A percentile compares a stretch with the other conserved stretches of the same genome.
Evolutionary conservation across 2,329 filamentous ascomycete species (phyloP).

Genomic region (Fusarium veterinarium): DNA sequence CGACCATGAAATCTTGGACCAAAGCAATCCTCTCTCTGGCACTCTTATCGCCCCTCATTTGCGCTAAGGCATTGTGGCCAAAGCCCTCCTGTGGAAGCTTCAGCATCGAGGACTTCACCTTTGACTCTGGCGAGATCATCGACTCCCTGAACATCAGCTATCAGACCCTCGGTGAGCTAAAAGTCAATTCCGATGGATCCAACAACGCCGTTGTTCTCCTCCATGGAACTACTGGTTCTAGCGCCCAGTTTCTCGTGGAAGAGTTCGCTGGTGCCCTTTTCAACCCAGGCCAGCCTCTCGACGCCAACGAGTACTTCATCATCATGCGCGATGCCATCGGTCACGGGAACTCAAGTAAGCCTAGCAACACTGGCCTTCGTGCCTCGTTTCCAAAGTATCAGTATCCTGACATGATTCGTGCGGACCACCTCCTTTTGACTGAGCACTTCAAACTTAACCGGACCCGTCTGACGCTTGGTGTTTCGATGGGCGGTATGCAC

Average conservation of each 20-base stretch:
- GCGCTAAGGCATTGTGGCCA: not conserved
- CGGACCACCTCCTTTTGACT: not conserved
- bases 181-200: slow-evolving; percentile 4
- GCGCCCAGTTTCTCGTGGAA: slow-evolving; percentile 7
- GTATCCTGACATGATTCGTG: slow-evolving; percentile 14
- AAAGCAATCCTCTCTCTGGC: accelerated
- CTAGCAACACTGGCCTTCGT: slow-evolving; percentile 5
- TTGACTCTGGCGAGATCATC: slow-evolving; percentile 5
- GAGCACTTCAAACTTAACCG: slow-evolving; percentile 19
- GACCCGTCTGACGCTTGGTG: slow-evolving; percentile 7
- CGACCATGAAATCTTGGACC: not conserved
- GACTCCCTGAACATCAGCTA: slow-evolving; percentile 18
- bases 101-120: slow-evolving; percentile 8
- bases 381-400: slow-evolving; percentile 23
- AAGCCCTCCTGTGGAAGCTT: not conserved
- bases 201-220: slow-evolving; percentile 28
- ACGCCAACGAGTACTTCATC: slow-evolving; percentile 15
- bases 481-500: slow-evolving; percentile 31
- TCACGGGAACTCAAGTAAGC: slow-evolving; percentile 29
- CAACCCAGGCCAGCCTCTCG: slow-evolving; percentile 17
- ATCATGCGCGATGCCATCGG: slow-evolving; percentile 29
- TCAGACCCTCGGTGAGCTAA: slow-evolving; percentile 26
- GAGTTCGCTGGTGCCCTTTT: slow-evolving; percentile 18
- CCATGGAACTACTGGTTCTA: not conserved
- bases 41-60: accelerated